These are phyloP conservation scores for Thuja plicata DNA, from an alignment of 83 land plant species.

Conservation along the genomic window DNA sequence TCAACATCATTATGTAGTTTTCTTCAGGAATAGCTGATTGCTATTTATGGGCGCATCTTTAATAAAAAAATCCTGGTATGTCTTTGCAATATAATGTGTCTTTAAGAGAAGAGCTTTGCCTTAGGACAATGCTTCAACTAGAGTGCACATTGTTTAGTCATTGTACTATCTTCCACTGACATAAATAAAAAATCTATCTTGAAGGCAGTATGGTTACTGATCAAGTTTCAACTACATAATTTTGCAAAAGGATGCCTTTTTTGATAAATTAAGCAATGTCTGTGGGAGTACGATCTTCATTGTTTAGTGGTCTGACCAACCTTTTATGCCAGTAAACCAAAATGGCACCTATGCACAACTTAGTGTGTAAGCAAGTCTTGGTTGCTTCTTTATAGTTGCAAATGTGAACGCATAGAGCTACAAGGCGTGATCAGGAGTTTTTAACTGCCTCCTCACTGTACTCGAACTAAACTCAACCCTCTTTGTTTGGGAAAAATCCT, in stretches of 20 bases:
- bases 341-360: not conserved
- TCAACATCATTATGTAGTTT: not conserved
- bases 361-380: not conserved
- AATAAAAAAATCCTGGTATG: not conserved
- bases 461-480: not conserved
- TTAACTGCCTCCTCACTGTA: not conserved
- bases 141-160: not conserved
- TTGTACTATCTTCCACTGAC: not conserved
- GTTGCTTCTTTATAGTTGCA: not conserved
- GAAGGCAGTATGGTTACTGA: not conserved
- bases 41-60: not conserved
- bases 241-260: not conserved
- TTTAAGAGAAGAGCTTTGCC: not conserved
- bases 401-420: not conserved
- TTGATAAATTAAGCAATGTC: not conserved
- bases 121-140: not conserved
- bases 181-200: not conserved
- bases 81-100: not conserved
- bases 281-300: not conserved
- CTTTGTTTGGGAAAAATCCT: not conserved
- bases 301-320: not conserved
- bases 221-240: not conserved
- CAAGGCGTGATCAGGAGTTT: not conserved
- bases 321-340: not conserved
- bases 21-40: not conserved